Conservation (phyloP, 139 green algal species). For the Chlamydomonas sp. region DNA sequence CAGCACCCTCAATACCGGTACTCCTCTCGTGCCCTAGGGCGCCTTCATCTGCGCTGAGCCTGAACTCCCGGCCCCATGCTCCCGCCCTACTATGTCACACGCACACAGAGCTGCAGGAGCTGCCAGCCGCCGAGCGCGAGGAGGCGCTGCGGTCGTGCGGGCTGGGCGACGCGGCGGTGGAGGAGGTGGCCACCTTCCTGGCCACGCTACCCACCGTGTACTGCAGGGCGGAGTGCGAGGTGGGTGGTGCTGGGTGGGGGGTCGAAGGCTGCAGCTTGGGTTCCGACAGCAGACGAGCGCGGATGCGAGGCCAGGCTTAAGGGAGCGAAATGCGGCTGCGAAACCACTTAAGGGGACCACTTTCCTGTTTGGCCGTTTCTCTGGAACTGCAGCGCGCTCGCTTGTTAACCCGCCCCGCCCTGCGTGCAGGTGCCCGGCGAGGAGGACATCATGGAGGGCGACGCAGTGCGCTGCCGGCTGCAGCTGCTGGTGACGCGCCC, state of each 20-base stretch:
- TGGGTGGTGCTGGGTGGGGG: not conserved
- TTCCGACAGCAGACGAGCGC: not conserved
- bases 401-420: no score
- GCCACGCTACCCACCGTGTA: conserved; percentile 58
- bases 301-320: no score
- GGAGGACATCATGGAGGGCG: conserved; percentile 75
- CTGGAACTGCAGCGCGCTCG: no score
- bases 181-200: conserved; percentile 73
- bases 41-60: not conserved
- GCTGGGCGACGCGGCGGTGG: conserved; percentile 50
- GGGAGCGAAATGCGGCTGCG: no score
- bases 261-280: not conserved
- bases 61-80: not conserved
- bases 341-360: no score
- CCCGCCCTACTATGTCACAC: not conserved
- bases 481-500: conserved; percentile 70
- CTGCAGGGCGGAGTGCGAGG: conserved; percentile 34
- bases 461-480: conserved; percentile 73
- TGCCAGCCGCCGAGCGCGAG: conserved; percentile 49
- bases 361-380: no score
- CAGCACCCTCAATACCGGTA: no score
- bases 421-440: conserved; percentile 67
- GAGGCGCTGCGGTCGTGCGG: conserved; percentile 53
- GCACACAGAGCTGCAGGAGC: conserved; percentile 68
- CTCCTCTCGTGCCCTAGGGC: no score